These are phyloP conservation scores for Aspergillus sparsus DNA, from an alignment of 495 filamentous ascomycete species.

Conservation along the genomic window DNA sequence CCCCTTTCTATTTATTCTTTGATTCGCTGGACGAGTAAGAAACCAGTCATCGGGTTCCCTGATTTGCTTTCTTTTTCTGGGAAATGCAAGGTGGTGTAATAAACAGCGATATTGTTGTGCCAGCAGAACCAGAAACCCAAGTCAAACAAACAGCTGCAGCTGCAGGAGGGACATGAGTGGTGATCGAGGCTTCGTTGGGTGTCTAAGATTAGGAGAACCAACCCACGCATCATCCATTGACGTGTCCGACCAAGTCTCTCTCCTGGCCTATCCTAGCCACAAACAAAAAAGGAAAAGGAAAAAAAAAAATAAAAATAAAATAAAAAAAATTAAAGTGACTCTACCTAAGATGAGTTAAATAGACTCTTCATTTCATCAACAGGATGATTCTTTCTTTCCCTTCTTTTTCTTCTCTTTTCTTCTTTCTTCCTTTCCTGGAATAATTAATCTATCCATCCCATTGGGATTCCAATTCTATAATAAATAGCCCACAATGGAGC, in stretches of 20 bases:
- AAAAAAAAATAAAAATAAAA: too few species aligned
- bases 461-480: background rate
- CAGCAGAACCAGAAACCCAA: background rate
- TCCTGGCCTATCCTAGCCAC: too few species aligned
- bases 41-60: background rate
- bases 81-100: background rate
- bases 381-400: too few species aligned
- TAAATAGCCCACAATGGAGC: slow-evolving; percentile 2
- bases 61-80: background rate
- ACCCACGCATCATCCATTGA: too few species aligned
- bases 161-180: background rate
- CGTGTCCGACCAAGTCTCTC: too few species aligned
- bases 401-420: background rate
- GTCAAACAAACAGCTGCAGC: background rate
- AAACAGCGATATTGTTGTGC: slow-evolving; percentile 2
- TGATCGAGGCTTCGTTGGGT: slow-evolving; percentile 1
- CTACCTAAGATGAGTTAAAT: too few species aligned
- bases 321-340: too few species aligned
- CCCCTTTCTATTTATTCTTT: too few species aligned
- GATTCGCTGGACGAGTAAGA: too few species aligned
- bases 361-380: too few species aligned
- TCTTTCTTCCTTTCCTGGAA: background rate
- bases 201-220: slow-evolving; percentile 1
- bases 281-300: too few species aligned
- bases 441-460: background rate